phyloP scores from a whole-genome alignment of 1,139 yeast species.

The Taphrina sp. region DNA sequence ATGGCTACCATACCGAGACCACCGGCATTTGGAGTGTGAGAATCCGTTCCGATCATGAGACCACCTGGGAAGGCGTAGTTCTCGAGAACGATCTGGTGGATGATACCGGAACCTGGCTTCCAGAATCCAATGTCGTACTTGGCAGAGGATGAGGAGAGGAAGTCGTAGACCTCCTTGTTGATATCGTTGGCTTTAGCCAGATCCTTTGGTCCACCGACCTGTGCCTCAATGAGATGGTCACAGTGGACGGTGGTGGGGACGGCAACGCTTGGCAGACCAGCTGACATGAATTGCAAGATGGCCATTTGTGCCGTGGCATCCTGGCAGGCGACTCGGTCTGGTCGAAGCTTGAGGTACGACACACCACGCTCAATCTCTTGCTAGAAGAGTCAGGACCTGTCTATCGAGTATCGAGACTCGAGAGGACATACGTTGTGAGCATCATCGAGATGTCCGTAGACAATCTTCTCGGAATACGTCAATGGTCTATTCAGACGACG shows the following conservation, averaged over 20 bases:
- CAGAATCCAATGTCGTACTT: constrained; percentile 99
- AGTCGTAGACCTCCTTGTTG: constrained; percentile 96
- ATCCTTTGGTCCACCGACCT: constrained; percentile 89
- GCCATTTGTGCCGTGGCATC: constrained; percentile 99
- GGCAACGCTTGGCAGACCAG: constrained; percentile 89
- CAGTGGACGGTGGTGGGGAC: constrained; percentile 98
- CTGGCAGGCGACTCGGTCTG: constrained; percentile 99
- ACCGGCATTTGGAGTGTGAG: constrained; percentile 99
- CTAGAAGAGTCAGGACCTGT: too few species aligned
- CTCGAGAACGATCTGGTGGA: constrained; percentile 95
- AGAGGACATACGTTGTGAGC: constrained; percentile 57
- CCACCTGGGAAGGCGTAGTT: constrained; percentile 99
- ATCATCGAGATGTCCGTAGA: constrained; percentile 93
- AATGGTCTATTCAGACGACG: constrained; percentile 86
- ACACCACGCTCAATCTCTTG: constrained; percentile 96
- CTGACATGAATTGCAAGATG: constrained; percentile 95
- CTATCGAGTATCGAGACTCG: not conserved
- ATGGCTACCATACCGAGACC: constrained; percentile 98
- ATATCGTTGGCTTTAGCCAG: constrained; percentile 87
- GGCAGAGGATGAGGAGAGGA: constrained; percentile 89
- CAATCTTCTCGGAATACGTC: constrained; percentile 94
- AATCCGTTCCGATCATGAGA: constrained; percentile 94
- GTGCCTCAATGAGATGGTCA: constrained; percentile 98
- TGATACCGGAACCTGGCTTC: constrained; percentile 99
- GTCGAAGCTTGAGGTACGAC: constrained; percentile 93